Evolutionary conservation across 108 stramenopile genomes (phyloP), one percentile per base, ranked within the genome.

Genomic region (Bacterosira constricta): DNA sequence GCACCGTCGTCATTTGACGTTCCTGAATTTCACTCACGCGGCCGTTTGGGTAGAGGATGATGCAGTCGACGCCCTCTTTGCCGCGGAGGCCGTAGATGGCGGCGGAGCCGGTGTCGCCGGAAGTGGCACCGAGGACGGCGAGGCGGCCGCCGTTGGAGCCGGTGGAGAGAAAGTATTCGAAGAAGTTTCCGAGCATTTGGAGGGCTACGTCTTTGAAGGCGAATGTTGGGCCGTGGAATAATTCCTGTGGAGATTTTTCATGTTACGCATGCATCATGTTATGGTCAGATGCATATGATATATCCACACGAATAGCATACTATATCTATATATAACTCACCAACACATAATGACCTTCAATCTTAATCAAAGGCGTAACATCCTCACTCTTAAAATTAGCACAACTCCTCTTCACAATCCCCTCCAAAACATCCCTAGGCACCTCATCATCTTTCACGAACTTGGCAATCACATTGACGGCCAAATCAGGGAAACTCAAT

Each of bases 131-230:
- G 42, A 98, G 79, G 50, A 98, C 95, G 39, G 98, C 92, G 8
- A 98, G 82, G 6, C 93, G 82, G 7, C 93, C 97, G 6, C 69
- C 84, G 64, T 96, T 94, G 59, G 86, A 88, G 10, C 94, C 93
- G 47, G 94, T 94, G 41, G 88, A 84, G 59, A 99, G 81, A 53
- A 99, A 98, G 87, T 97, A 97, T 83, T 99, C 99, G 75, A 99
- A 99, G 70, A 99, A 93, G 68, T 97, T 96, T 21, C 99, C 99
- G 45, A 99, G 92, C 85, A 98, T 98, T 87, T 98, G 97, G 27
- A 99, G 83, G 21, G 99, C 99, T 15, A 99, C 99, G 77, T 99
- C 99, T 81, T 99, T 99, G 92, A 99, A 98, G 26, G 99, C 97
- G 66, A 97, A 98, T 25, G 99, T 99, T 17, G 97, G 97, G 52